Conservation (phyloP, 768 basidiomycete species). For the Podaxis rugospora region DNA sequence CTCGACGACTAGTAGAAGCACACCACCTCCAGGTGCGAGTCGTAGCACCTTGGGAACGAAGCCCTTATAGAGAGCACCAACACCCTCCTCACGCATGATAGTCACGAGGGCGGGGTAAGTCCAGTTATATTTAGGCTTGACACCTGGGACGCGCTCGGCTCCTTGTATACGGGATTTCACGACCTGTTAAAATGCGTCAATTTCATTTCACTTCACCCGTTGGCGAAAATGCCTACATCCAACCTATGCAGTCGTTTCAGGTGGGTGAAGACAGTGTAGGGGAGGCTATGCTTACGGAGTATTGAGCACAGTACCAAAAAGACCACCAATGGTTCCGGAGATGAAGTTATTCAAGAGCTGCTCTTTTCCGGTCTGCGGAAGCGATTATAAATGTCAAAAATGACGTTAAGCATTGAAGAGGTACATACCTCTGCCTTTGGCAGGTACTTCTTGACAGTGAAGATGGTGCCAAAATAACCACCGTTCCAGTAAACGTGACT, state of each 20-base stretch:
- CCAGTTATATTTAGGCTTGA: conserved; percentile 90
- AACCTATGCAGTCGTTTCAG: conserved; percentile 20
- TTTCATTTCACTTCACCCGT: not conserved
- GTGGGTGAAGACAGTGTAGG: not conserved
- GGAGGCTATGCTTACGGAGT: conserved; percentile 62
- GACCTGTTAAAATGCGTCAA: conserved; percentile 46
- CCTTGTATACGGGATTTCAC: conserved; percentile 96
- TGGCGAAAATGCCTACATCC: conserved; percentile 22
- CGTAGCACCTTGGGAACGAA: conserved; percentile 95
- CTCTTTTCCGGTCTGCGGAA: conserved; percentile 52
- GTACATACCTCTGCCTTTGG: conserved; percentile 77
- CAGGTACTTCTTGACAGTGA: conserved; percentile 72
- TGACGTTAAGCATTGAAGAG: not conserved
- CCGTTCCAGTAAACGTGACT: conserved; percentile 92
- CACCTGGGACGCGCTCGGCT: conserved; percentile 56
- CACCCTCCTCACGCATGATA: conserved; percentile 85
- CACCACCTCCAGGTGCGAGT: conserved; percentile 93
- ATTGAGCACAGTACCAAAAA: conserved; percentile 85
- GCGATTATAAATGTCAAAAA: not conserved
- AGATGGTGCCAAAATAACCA: conserved; percentile 93
- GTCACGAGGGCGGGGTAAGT: conserved; percentile 84
- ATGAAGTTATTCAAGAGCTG: conserved; percentile 88
- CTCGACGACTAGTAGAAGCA: conserved; percentile 91
- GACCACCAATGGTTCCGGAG: conserved; percentile 87
- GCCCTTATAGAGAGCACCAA: conserved; percentile 86